Conservation (phyloP, 1,139 yeast species). For the Taiozyma onychis region DNA sequence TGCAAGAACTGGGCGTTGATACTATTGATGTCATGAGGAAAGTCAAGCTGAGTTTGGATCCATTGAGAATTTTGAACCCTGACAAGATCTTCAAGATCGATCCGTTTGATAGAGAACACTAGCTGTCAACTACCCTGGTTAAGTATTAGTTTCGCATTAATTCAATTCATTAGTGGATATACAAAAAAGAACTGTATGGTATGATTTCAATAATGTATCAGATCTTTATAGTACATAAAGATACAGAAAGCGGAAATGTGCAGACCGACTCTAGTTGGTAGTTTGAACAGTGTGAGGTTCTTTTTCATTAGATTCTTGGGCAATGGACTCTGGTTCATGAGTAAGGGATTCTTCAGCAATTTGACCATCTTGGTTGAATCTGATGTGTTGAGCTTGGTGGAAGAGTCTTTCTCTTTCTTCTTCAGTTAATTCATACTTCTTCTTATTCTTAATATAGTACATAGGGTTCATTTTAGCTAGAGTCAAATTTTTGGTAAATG, state of each 20-base stretch:
- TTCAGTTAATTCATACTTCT: conserved; percentile 50
- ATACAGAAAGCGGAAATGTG: not conserved
- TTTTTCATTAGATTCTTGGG: not conserved
- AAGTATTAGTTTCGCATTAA: not conserved
- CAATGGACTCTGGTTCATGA: not conserved
- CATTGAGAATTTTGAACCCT: conserved; percentile 51
- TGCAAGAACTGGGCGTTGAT: conserved; percentile 43
- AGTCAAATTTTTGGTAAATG: conserved; percentile 47
- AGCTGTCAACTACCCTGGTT: not conserved
- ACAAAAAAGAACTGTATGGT: not conserved
- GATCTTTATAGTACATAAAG: not conserved
- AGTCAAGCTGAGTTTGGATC: conserved; percentile 49
- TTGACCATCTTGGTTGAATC: conserved; percentile 28
- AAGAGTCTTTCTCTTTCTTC: conserved; percentile 53
- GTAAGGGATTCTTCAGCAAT: conserved; percentile 3
- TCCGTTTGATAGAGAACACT: conserved; percentile 26
- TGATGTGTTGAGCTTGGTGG: conserved; percentile 33
- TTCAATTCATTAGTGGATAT: not conserved
- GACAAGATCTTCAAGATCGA: conserved; percentile 58
- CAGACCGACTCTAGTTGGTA: not conserved
- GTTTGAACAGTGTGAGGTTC: not conserved
- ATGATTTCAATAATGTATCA: too few relatives aligned
- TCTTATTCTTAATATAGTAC: conserved; percentile 64
- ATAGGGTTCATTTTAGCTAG: conserved; percentile 61
- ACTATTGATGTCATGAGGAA: conserved; percentile 52